Percentiles rank a stretch among this genome's conserved stretches.
phyloP scores from a whole-genome alignment of 208 protist species.

The Cochliopodium minus region DNA sequence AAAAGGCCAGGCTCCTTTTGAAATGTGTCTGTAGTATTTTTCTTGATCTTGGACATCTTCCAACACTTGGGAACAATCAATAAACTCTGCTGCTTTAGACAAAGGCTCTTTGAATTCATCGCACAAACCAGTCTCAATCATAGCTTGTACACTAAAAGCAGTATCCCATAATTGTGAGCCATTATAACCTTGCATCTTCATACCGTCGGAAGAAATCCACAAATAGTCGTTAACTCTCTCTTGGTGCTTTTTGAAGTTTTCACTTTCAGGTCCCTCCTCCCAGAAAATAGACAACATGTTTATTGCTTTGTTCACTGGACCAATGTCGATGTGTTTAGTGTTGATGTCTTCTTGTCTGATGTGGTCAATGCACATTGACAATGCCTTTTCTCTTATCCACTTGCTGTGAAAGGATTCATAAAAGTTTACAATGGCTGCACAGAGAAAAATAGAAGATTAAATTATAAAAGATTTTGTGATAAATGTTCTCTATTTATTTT shows the following conservation, averaged over 20 bases:
- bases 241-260: conserved; percentile 53
- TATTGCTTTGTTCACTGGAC: conserved; percentile 79
- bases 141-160: conserved; percentile 77
- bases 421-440: conserved; percentile 33
- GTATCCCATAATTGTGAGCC: conserved; percentile 94
- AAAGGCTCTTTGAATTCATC: conserved; percentile 36
- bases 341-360: conserved; percentile 79
- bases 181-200: conserved; percentile 94
- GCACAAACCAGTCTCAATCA: conserved; percentile 46
- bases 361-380: conserved; percentile 57
- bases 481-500: conserved; percentile 10
- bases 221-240: conserved; percentile 80
- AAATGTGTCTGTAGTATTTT: conserved; percentile 72
- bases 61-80: conserved; percentile 67
- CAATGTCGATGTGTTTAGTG: conserved; percentile 84
- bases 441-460: neutral
- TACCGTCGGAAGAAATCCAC: conserved; percentile 69
- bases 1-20: conserved; percentile 88
- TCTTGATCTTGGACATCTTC: conserved; percentile 56
- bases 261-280: conserved; percentile 53
- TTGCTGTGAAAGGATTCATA: conserved; percentile 53
- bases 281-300: conserved; percentile 84
- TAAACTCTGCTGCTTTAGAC: conserved; percentile 60
- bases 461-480: neutral
- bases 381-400: conserved; percentile 50